These are phyloP conservation scores for Paraurostyla sp. DNA, from an alignment of 73 alveolate species.

Conservation along the genomic window DNA sequence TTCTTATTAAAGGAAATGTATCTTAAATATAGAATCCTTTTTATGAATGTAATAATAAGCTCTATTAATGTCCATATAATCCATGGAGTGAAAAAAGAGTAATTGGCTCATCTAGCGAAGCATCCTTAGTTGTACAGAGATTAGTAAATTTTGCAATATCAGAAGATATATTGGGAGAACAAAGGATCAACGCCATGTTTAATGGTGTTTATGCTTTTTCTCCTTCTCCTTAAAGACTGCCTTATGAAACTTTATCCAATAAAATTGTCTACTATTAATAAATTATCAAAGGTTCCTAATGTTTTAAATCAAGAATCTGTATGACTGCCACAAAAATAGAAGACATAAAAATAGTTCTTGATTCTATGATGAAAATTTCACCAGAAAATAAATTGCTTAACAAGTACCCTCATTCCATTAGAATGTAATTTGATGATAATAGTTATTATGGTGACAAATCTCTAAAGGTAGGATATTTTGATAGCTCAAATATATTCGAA, in stretches of 20 bases:
- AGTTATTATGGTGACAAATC: slow-evolving; percentile 23
- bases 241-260: not conserved
- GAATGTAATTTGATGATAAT: not conserved
- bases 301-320: not conserved
- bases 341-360: not conserved
- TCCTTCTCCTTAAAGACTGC: slow-evolving; percentile 13
- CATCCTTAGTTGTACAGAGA: not conserved
- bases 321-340: not conserved
- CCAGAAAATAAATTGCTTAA: not conserved
- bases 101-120: slow-evolving; percentile 10
- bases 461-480: not conserved
- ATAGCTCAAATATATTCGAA: not conserved
- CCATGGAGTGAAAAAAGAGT: slow-evolving; percentile 4
- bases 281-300: not conserved
- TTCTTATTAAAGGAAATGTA: not conserved
- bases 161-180: slow-evolving; percentile 21
- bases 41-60: not conserved
- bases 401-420: not conserved
- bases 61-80: not conserved
- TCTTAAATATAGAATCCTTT: not conserved
- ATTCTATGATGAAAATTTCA: not conserved
- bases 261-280: not conserved
- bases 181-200: not conserved
- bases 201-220: slow-evolving; percentile 6
- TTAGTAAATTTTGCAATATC: not conserved